Percentiles rank a stretch among this genome's conserved stretches.
Conservation (phyloP, 2,329 filamentous ascomycete species). For the Laburnicola sp. region DNA sequence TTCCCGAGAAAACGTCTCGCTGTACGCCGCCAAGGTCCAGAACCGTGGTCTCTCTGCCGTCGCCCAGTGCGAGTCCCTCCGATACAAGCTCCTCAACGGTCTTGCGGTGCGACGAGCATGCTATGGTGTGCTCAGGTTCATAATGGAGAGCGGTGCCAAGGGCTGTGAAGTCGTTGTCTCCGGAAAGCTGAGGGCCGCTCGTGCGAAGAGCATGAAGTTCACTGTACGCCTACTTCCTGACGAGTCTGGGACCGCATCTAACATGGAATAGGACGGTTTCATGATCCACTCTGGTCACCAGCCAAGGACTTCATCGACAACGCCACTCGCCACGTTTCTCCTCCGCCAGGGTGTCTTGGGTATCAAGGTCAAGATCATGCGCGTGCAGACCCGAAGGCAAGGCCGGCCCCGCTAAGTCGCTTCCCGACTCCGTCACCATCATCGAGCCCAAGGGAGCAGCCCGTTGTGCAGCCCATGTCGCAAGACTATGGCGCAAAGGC, state of each 20-base stretch:
- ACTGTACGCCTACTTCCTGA: conserved; percentile 64
- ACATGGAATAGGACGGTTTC: conserved; percentile 75
- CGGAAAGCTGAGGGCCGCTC: conserved; percentile 97
- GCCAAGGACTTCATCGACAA: conserved; percentile 99
- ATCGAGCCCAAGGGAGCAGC: conserved; percentile 99
- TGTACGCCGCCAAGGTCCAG: conserved; percentile 99
- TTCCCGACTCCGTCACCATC: conserved; percentile 98
- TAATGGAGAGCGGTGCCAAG: conserved; percentile 99
- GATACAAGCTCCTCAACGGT: conserved; percentile 99
- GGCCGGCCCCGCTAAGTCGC: conserved; percentile 93
- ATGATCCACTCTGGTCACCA: conserved; percentile 99
- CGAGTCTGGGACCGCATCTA: conserved; percentile 14
- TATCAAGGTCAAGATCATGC: conserved; percentile 99
- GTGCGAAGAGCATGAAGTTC: conserved; percentile 99
- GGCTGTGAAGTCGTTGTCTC: conserved; percentile 99
- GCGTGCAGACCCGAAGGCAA: conserved; percentile 98
- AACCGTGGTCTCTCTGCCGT: conserved; percentile 99
- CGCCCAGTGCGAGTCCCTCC: conserved; percentile 99
- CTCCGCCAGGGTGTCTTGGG: conserved; percentile 99
- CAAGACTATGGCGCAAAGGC: conserved; percentile 99
- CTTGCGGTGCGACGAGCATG: conserved; percentile 97
- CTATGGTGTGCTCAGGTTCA: conserved; percentile 99
- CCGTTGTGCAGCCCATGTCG: conserved; percentile 90
- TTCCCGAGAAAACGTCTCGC: conserved; percentile 99
- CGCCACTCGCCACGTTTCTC: conserved; percentile 98